Evolutionary conservation across 768 basidiomycete genomes (phyloP).

Genomic region (Leucocoprinus birnbaumii): DNA sequence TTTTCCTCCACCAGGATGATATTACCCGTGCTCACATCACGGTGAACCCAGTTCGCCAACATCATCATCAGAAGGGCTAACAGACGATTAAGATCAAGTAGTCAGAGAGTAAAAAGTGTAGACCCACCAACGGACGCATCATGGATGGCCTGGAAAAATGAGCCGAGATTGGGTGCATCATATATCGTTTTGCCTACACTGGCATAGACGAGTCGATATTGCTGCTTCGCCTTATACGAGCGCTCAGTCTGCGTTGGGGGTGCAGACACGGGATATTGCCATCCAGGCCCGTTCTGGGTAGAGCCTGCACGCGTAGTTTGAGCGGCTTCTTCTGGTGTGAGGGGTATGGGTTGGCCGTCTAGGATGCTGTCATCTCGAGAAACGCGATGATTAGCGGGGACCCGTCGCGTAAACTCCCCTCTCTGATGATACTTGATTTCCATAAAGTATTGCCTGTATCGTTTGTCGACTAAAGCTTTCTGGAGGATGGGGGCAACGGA

Average conservation of each 20-base stretch:
- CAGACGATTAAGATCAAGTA: neutral
- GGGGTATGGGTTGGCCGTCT: too few species aligned
- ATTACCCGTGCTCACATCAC: constrained; percentile 11
- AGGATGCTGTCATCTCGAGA: too few species aligned
- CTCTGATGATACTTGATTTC: neutral
- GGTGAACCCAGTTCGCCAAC: constrained; percentile 7
- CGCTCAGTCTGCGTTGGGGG: neutral
- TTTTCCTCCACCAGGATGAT: constrained; percentile 2
- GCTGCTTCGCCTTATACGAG: neutral
- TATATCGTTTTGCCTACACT: constrained; percentile 12
- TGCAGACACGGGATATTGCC: neutral
- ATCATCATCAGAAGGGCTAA: constrained; percentile 8
- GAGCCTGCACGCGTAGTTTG: neutral
- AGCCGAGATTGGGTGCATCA: constrained; percentile 23
- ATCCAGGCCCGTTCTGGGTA: neutral
- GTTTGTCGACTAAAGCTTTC: neutral
- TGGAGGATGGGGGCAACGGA: neutral
- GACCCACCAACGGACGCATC: neutral
- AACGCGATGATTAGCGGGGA: too few species aligned
- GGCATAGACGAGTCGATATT: constrained; percentile 3
- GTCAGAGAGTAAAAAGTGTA: neutral
- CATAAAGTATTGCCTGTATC: constrained; percentile 6
- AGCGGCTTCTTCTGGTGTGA: too few species aligned
- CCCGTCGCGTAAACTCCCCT: too few species aligned
- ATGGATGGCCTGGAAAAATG: neutral